Evolutionary conservation across 2,329 filamentous ascomycete species (phyloP).

Genomic region (Colletotrichum lupini): DNA sequence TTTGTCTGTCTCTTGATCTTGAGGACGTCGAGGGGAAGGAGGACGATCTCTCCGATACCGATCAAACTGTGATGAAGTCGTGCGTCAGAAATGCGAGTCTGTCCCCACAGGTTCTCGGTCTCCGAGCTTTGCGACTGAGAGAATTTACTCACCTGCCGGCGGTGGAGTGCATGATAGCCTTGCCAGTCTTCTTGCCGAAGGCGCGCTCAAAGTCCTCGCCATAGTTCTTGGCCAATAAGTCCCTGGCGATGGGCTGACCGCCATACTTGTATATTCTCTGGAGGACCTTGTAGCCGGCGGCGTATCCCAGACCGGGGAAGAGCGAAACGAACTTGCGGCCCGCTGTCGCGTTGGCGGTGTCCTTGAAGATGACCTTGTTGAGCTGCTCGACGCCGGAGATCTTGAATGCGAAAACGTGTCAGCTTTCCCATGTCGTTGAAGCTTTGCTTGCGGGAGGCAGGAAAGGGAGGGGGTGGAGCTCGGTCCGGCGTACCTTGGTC

Average conservation of each 20-base stretch:
- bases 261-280: constrained; percentile 99
- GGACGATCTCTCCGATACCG: constrained; percentile 95
- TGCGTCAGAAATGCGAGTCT: neutral
- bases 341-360: constrained; percentile 78
- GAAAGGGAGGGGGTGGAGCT: constrained; percentile 39
- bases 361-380: constrained; percentile 94
- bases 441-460: neutral
- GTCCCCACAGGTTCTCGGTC: neutral
- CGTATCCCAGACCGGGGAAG: constrained; percentile 97
- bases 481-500: constrained; percentile 60
- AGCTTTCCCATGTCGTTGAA: neutral
- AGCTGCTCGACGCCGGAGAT: constrained; percentile 64
- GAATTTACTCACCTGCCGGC: constrained; percentile 77
- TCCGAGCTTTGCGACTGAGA: neutral
- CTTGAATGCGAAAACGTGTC: constrained; percentile 7
- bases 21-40: constrained; percentile 93
- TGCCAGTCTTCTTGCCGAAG: constrained; percentile 97
- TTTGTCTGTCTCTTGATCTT: constrained; percentile 99
- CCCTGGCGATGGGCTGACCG: constrained; percentile 93
- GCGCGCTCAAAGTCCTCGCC: constrained; percentile 85
- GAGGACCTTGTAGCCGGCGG: constrained; percentile 96
- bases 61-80: constrained; percentile 73
- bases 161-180: constrained; percentile 97
- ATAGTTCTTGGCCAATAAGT: constrained; percentile 85
- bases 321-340: constrained; percentile 90